Evolutionary conservation across 108 stramenopile species (phyloP), one percentile per base, ranked within the genome.

Genomic region (Chaetoceros tenuissimus): DNA sequence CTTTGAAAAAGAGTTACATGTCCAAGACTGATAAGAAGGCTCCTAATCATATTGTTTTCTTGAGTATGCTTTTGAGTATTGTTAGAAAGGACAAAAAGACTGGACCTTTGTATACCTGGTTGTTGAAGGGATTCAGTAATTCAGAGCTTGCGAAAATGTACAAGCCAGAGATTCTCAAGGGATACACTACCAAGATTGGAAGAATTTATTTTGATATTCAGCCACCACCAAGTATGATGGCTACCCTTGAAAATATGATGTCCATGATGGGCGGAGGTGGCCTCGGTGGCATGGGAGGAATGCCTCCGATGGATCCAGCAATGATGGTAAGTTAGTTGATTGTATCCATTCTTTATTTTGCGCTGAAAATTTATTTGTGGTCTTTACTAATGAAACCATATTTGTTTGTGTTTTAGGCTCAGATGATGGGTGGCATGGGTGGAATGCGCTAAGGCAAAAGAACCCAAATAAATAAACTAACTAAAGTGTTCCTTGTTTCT

Each of bases 231-330:
- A 80, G 67, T 59, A 92, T 92, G 89, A 67, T 92, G 64, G 81
- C 71, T 58, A 92, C 82, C 83, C 72, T 92, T 79, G 89, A 92
- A 56, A 87, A 82, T 53, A 92, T 92, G 89, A 85, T 92, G 85
- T 63, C 71, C 2, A 78, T 77, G 72, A 87, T 87, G 77, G 80
- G 76, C 50, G 70, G 70, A 25, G 78, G 77, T 17, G 79, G 69
- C 5, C 77, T 74, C 23, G 78, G 73, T 22, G 68, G 63, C 0
- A 61, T 60, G 30, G 71, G 62, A 45, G 55, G 28, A 26, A 43
- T 64, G 28, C 79, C 72, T 28, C 83, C 80, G 8, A 87, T 91
- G 62, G 80, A 91, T 45, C 84, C 89, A 28, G 77, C 83, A 52
- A 91, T 91, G 89, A 89, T 89, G 87, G 84, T 85, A 67, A 79